Conservation (phyloP, 768 basidiomycete genomes). For the Tricholoma sp. region DNA sequence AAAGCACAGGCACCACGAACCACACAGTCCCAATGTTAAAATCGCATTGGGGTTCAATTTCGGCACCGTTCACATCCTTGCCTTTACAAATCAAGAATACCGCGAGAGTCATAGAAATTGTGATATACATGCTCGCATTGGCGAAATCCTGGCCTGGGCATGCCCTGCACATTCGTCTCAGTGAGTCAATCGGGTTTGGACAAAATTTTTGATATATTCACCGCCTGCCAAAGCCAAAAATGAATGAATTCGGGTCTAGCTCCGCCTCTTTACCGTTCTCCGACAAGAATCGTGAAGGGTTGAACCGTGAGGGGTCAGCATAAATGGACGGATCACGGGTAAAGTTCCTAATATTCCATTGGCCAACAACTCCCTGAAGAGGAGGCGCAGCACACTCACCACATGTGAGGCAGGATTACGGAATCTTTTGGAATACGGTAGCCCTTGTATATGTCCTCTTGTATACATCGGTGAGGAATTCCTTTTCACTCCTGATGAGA, state of each 20-base stretch:
- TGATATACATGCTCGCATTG: constrained; percentile 21
- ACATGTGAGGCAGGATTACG: constrained; percentile 10
- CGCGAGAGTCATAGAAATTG: constrained; percentile 21
- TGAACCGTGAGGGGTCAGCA: constrained; percentile 21
- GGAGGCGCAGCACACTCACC: constrained; percentile 5
- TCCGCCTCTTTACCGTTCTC: constrained; percentile 17
- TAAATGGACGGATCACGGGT: constrained; percentile 18
- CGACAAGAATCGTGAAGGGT: constrained; percentile 33
- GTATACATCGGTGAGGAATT: constrained; percentile 10
- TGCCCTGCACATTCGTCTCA: constrained; percentile 1
- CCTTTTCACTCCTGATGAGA: constrained; percentile 1
- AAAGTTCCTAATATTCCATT: constrained; percentile 15
- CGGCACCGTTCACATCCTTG: constrained; percentile 15
- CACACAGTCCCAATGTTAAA: constrained; percentile 14
- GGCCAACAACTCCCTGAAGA: not conserved
- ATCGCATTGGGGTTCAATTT: constrained; percentile 29
- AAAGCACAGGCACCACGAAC: constrained; percentile 4
- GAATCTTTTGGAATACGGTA: constrained; percentile 13
- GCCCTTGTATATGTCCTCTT: constrained; percentile 11
- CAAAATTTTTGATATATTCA: constrained; percentile 1
- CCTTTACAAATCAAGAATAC: constrained; percentile 21
- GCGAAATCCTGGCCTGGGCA: constrained; percentile 27
- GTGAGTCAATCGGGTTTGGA: not conserved
- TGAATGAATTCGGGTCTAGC: constrained; percentile 30
- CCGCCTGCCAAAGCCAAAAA: constrained; percentile 46